Base-by-base conservation (phyloP, 805 yeast genomes). In the Zygosaccharomyces gambellarensis region DNA sequence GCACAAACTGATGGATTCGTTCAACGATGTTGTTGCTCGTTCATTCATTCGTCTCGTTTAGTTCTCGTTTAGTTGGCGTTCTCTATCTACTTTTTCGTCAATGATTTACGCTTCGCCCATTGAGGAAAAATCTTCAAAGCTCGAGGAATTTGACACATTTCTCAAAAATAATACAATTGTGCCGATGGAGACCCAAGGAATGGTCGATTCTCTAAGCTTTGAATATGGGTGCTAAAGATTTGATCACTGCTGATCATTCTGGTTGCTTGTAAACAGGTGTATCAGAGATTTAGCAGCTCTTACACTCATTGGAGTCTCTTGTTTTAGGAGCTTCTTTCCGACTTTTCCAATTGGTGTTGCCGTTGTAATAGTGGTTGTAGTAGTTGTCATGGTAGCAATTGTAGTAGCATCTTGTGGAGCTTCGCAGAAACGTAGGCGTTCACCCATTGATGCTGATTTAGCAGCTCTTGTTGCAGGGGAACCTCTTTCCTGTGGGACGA, bases 231-330 rank as follows among this genome's bases (percentile, higher is more conserved):
- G 28, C 28, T 25, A 5, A 25, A 25, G 28, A 2, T 25, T 25
- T 34, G 23, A 34, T 14, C 12, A 9, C 5, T 7, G 14, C 11
- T 8, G 28, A 2, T 32, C 21, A 48, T 48, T 42, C 36, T 54
- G 55, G 40, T 48, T 54, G 46, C 68, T 62, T 21, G 67, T 58
- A 43, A 65, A 65, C 21, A 67, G 55, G 25, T 65, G 64, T 12
- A 68, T 43, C 46, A 68, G 52, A 5, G 71, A 67, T 45, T 64
- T 65, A 3, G 71, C 71, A 22, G 70, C 71, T 36, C 64, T 63
- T 10, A 66, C 64, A 39, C 69, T 64, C 59, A 63, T 54, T 31
- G 71, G 70, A 0, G 70, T 68, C 41, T 59, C 57, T 45, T 62
- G 61, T 28, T 48, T 45, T 14, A 28, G 32, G 29, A 39, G 21